Conservation (phyloP, 192 early-diverging fungal genomes). For the Coemansia erecta region DNA sequence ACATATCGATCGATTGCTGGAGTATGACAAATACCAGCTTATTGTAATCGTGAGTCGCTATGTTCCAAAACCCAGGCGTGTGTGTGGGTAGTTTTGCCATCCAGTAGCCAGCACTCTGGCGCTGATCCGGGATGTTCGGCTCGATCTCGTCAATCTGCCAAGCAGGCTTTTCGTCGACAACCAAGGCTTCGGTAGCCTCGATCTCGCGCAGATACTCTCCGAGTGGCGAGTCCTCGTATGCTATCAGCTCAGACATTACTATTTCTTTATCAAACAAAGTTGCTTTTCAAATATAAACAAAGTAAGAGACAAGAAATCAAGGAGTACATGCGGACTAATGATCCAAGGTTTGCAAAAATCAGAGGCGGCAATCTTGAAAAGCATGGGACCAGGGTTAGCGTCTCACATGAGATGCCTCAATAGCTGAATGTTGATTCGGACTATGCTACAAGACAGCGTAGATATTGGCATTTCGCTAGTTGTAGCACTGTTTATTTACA, state of each 20-base stretch:
- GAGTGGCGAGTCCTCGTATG: conserved; percentile 46
- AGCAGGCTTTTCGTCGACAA: conserved; percentile 10
- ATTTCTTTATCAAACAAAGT: not conserved
- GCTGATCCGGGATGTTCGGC: not conserved
- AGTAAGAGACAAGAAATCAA: not conserved
- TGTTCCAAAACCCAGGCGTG: not conserved
- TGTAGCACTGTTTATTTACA: no score
- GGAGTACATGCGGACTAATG: not conserved
- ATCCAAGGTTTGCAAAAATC: not conserved
- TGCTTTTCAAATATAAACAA: not conserved
- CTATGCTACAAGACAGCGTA: not conserved
- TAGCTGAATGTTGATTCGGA: not conserved
- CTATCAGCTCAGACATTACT: conserved; percentile 37
- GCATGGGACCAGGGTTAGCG: no score
- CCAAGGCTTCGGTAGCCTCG: conserved; percentile 16
- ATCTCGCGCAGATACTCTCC: conserved; percentile 41
- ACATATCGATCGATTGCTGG: no score
- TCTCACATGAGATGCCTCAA: no score
- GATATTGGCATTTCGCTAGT: not conserved
- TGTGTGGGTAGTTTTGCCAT: no score
- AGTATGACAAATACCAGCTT: not conserved
- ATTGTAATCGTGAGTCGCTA: not conserved
- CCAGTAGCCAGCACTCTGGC: no score
- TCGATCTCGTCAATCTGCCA: not conserved
- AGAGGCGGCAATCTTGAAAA: not conserved